Conservation (phyloP, 441 rosid genomes). For the Corymbia calophylla region DNA sequence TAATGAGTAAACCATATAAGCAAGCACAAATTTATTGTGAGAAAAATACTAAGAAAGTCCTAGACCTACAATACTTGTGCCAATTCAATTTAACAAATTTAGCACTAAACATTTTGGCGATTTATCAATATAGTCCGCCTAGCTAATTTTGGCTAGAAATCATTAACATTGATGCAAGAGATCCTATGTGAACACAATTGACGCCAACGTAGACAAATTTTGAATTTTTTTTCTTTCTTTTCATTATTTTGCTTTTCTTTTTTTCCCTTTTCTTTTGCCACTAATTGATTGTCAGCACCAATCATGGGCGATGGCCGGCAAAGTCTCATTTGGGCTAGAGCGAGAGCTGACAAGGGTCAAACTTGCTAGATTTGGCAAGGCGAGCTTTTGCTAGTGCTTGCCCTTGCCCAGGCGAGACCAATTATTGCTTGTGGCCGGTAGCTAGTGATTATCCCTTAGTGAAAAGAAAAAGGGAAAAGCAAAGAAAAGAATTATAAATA, state of each 20-base stretch:
- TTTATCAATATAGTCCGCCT: not conserved
- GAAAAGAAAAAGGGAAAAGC: not conserved
- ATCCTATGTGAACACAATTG: not conserved
- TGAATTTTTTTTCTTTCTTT: not conserved
- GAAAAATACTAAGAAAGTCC: not conserved
- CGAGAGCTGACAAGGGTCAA: not conserved
- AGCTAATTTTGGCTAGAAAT: not conserved
- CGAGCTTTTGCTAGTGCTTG: not conserved
- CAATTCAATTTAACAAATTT: not conserved
- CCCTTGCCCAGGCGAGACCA: not conserved
- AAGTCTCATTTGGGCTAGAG: not conserved
- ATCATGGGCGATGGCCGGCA: not conserved
- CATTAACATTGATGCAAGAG: accelerated
- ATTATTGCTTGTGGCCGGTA: not conserved
- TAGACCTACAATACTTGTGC: not conserved
- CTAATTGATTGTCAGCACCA: accelerated
- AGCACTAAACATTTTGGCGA: not conserved
- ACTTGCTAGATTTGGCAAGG: not conserved
- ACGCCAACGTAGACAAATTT: not conserved
- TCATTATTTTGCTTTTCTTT: not conserved
- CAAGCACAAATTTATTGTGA: not conserved
- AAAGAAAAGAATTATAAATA: not conserved
- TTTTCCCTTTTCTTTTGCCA: not conserved
- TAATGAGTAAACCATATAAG: not conserved
- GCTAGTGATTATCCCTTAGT: not conserved